These are phyloP conservation scores for Taiwanofungus camphoratus DNA, from an alignment of 1,284 basidiomycete genomes.

Conservation along the genomic window DNA sequence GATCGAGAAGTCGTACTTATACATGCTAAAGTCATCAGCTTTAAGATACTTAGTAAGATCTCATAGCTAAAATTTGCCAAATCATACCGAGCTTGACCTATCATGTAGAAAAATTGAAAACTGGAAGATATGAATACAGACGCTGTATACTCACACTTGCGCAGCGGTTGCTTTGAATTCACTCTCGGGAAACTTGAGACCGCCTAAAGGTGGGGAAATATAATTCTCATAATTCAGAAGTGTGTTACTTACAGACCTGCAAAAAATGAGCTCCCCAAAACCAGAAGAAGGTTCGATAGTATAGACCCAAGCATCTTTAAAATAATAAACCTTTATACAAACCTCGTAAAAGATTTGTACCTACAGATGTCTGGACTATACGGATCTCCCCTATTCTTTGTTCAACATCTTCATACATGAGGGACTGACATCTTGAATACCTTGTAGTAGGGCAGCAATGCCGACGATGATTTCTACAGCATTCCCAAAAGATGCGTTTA, in stretches of 20 bases:
- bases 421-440: conserved; percentile 29
- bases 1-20: conserved; percentile 56
- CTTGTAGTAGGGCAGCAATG: conserved; percentile 78
- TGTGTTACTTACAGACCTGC: background rate
- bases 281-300: conserved; percentile 84
- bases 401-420: background rate
- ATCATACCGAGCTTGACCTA: conserved; percentile 58
- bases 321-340: conserved; percentile 2
- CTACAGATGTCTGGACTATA: conserved; percentile 83
- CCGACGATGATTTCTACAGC: conserved; percentile 86
- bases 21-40: conserved; percentile 85
- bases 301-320: conserved; percentile 76
- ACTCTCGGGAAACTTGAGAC: conserved; percentile 61
- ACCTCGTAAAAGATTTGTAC: conserved; percentile 18
- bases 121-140: conserved; percentile 4
- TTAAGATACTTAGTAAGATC: conserved; percentile 13
- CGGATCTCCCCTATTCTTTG: conserved; percentile 60
- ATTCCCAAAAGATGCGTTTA: conserved; percentile 83
- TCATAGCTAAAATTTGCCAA: background rate
- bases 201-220: conserved; percentile 36
- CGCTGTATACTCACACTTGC: conserved; percentile 59
- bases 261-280: conserved; percentile 85
- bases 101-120: background rate
- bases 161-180: conserved; percentile 80
- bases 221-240: background rate